Base-by-base conservation (phyloP, 192 early-diverging fungal genomes). In the Backusella liffmaniae region DNA sequence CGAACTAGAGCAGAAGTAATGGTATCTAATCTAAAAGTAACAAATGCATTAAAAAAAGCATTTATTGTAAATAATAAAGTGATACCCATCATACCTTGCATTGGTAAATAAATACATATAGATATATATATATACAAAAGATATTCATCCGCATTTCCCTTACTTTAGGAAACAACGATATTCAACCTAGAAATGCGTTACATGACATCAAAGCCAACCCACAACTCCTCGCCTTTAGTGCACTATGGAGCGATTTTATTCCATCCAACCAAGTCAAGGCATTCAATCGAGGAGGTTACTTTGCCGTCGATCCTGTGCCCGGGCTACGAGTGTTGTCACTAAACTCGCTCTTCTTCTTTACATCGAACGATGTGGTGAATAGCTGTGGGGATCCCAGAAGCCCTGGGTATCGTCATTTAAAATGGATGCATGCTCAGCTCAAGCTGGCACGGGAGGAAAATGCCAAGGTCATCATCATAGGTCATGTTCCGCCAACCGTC, bases 341-440 rank as follows among this genome's bases (percentile, higher is more conserved):
- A n/a, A 93, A 94, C 80, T 91, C 92, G 0, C 80, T 92, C 5
- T 94, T 92, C 74, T 94, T 92, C 76, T 92, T 86, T 67, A 85
- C 87, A 34, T 84, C 89, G 26, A 94, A 94, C 66, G 84, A 88
- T 21, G 88, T 84, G 3, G 91, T 92, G 5, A 86, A 91, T 75
- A 91, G 90, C 2, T 94, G 93, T 70, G 72, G 75, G 10, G 81
- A 71, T 0, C 18, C 80, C 1, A 83, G 84, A 21, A 87, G 91
- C 32, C 92, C 93, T 0, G 93, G 93, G 0, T 80, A 85, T 13
- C 83, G 78, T 26, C 88, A 94, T 72, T 82, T 93, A 30, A 87
- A 85, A 6, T 94, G 93, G 92, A 78, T 94, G n/a, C 82, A 87
- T 23, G 84, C 84, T n/a, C 84, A 90, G 73, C 78, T 93, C 9